These are phyloP conservation scores for Barnettozyma populi DNA, from an alignment of 805 yeast genomes.

Conservation along the genomic window DNA sequence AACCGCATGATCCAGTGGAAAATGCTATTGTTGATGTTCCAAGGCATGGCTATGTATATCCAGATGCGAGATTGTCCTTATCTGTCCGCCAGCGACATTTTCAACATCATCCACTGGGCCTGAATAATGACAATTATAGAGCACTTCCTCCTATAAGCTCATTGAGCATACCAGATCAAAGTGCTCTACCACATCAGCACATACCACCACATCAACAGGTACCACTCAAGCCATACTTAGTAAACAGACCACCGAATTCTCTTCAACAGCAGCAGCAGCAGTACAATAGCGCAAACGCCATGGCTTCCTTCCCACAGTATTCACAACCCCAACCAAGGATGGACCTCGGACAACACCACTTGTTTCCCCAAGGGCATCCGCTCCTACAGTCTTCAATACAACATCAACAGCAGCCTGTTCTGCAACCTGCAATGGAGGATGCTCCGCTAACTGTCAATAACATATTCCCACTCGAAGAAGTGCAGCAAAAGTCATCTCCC, in stretches of 20 bases:
- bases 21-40: background rate
- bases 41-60: conserved; percentile 1
- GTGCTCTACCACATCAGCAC: no score
- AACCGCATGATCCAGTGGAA: background rate
- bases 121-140: background rate
- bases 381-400: background rate
- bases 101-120: background rate
- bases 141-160: conserved; percentile 11
- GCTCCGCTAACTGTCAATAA: background rate
- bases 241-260: background rate
- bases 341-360: background rate
- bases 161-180: conserved; percentile 1
- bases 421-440: background rate
- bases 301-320: background rate
- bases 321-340: background rate
- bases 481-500: background rate
- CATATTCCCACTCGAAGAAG: no score
- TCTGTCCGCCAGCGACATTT: background rate
- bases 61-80: background rate
- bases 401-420: background rate
- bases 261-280: background rate
- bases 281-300: background rate
- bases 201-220: no score
- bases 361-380: background rate
- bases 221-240: background rate